Evolutionary conservation across 345 rosid species (phyloP), one percentile per base, ranked within the genome.

Genomic region (Salix dunnii): DNA sequence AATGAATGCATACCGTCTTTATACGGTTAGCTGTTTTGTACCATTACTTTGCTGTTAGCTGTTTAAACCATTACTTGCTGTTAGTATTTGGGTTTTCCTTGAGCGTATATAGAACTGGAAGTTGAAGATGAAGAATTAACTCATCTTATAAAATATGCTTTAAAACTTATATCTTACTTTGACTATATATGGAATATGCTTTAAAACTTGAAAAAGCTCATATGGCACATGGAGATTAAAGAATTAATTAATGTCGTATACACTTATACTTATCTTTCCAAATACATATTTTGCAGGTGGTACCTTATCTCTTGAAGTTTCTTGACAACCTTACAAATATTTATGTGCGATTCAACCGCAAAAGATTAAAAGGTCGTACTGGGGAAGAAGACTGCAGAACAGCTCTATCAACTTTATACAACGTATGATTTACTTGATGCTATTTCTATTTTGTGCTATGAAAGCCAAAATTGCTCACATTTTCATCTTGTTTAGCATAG

Each of bases 321-420:
- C 97, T 96, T 48, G 98, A 94, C 87, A 89, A 87, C 81, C 97
- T 96, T 78, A 96, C 99, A 64, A 96, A 96, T 81, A 88, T 96
- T 80, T 96, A 92, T 87, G 99, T 96, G 30, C 89, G 98, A 76
- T 92, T 94, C 84, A 96, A 96, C 83, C 97, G 98, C 48, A 96
- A 94, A 91, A 90, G 99, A 82, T 83, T 96, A 64, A 96, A 96
- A 86, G 99, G 99, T 73, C 95, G 97, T 79, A 88, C 94, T 12
- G 97, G 90, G 77, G 94, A 94, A 85, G 88, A 87, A 83, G 99
- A 96, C 76, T 96, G 99, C 81, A 87, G 80, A 65, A 90, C 79
- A 70, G 97, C 99, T 68, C 92, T 96, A 72, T 94, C 98, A 17
- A 96, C 97, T 80, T 91, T 96, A 76, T 94, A 85, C 87, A 88